Percentiles rank a stretch among this genome's conserved stretches.
Evolutionary conservation across 2,329 filamentous ascomycete genomes (phyloP).

Genomic region (Macroventuria anomochaeta): DNA sequence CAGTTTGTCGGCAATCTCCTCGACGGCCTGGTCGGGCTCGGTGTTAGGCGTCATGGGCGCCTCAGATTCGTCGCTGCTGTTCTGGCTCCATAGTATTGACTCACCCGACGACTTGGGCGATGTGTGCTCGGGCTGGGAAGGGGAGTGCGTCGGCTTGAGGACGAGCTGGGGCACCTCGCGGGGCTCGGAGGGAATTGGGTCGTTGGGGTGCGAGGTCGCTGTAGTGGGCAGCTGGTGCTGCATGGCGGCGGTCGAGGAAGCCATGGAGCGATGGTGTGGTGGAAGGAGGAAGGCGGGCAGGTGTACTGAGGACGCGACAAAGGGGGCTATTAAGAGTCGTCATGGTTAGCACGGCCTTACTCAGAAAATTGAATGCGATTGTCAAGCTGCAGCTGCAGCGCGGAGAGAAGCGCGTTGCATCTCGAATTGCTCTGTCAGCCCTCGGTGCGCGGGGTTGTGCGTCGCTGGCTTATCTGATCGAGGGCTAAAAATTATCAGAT

Average conservation of each 20-base stretch:
- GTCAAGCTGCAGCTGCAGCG: constrained; percentile 2
- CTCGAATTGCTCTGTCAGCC: constrained; percentile 11
- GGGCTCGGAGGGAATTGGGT: constrained; percentile 56
- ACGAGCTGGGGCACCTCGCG: constrained; percentile 39
- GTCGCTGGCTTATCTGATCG: constrained; percentile 14
- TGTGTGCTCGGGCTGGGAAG: constrained; percentile 37
- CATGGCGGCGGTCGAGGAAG: constrained; percentile 24
- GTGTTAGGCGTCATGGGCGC: constrained; percentile 54
- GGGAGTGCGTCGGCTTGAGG: constrained; percentile 25
- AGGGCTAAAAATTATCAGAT: constrained; percentile 18
- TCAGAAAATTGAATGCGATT: constrained; percentile 1
- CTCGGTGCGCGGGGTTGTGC: constrained; percentile 15
- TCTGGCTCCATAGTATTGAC: constrained; percentile 50
- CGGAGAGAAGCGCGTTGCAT: neutral
- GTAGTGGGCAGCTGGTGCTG: constrained; percentile 49
- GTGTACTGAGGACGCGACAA: constrained; percentile 9
- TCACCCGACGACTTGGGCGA: constrained; percentile 52
- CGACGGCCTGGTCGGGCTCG: constrained; percentile 50
- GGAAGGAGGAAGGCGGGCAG: constrained; percentile 8
- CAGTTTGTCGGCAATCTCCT: constrained; percentile 53
- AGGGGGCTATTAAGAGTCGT: constrained; percentile 11
- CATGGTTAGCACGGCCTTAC: constrained; percentile 23
- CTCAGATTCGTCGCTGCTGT: constrained; percentile 52
- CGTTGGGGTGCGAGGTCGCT: constrained; percentile 54
- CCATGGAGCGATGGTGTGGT: constrained; percentile 12